A percentile compares a stretch with the other conserved stretches of the same genome.
Evolutionary conservation across 2,329 filamentous ascomycete genomes (phyloP).

Genomic region (Hirsutella minnesotensis): DNA sequence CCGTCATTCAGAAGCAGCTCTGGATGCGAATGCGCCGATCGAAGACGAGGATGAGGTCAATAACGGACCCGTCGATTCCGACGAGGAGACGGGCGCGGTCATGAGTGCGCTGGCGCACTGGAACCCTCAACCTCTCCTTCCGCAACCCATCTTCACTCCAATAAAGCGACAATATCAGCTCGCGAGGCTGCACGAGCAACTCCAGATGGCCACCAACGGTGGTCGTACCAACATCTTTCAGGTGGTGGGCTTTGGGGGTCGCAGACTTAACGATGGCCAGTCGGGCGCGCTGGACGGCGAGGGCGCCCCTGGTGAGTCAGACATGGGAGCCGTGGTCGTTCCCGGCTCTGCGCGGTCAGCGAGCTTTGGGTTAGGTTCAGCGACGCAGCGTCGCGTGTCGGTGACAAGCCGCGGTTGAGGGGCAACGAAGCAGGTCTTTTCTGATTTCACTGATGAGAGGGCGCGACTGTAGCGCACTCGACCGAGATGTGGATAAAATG

Average conservation of each 20-base stretch:
- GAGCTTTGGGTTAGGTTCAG: conserved; percentile 30
- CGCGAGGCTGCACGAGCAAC: conserved; percentile 50
- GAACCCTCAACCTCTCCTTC: conserved; percentile 66
- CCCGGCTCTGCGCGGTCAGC: conserved; percentile 28
- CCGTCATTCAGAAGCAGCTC: conserved; percentile 60
- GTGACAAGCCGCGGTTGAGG: conserved; percentile 34
- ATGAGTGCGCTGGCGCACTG: conserved; percentile 71
- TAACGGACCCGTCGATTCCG: conserved; percentile 75
- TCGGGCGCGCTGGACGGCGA: conserved; percentile 34
- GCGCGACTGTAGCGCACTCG: no score
- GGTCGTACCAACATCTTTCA: conserved; percentile 55
- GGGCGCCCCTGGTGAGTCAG: conserved; percentile 47
- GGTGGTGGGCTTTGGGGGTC: conserved; percentile 43
- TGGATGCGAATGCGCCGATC: conserved; percentile 84
- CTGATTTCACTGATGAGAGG: neutral
- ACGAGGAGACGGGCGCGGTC: conserved; percentile 84
- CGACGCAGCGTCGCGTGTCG: conserved; percentile 31
- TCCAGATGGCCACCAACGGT: conserved; percentile 54
- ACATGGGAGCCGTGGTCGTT: conserved; percentile 28
- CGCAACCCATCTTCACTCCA: conserved; percentile 48
- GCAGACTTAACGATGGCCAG: conserved; percentile 40
- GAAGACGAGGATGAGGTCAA: conserved; percentile 78
- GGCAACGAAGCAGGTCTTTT: neutral
- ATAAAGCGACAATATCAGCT: conserved; percentile 53
- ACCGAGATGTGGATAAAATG: no score